Conservation (phyloP, 164 flowering plant species). For the Nymphaea colorata region DNA sequence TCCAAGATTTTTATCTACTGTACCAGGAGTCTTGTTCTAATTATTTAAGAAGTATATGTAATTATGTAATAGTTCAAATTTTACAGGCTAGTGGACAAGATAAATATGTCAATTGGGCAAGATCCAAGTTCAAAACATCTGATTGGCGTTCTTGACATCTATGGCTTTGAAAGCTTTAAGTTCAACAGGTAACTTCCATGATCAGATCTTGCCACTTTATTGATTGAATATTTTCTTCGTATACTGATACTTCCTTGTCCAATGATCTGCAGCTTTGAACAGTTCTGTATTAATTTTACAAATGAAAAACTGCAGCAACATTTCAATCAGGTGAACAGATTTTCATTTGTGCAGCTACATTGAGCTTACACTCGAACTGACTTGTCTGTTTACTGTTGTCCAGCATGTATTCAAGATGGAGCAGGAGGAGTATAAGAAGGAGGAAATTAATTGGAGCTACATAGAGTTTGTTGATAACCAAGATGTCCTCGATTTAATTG, state of each 20-base stretch:
- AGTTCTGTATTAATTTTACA: constrained; percentile 89
- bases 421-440: constrained; percentile 82
- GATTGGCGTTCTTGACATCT: constrained; percentile 94
- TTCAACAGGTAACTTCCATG: constrained; percentile 50
- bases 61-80: no score
- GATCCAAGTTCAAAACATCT: constrained; percentile 62
- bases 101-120: constrained; percentile 87
- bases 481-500: constrained; percentile 85
- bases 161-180: constrained; percentile 96
- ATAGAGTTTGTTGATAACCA: constrained; percentile 92
- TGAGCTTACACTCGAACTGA: neutral
- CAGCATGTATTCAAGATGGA: constrained; percentile 98
- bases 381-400: neutral
- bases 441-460: constrained; percentile 91
- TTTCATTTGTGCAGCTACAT: neutral
- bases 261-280: constrained; percentile 70
- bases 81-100: constrained; percentile 81
- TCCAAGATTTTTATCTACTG: no score
- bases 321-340: constrained; percentile 76
- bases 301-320: constrained; percentile 98
- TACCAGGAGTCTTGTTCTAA: no score
- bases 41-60: no score
- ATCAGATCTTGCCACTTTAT: no score
- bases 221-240: neutral
- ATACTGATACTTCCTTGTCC: constrained; percentile 1